Evolutionary conservation across 2,329 filamentous ascomycete genomes (phyloP).

Genomic region (Alternaria panax): DNA sequence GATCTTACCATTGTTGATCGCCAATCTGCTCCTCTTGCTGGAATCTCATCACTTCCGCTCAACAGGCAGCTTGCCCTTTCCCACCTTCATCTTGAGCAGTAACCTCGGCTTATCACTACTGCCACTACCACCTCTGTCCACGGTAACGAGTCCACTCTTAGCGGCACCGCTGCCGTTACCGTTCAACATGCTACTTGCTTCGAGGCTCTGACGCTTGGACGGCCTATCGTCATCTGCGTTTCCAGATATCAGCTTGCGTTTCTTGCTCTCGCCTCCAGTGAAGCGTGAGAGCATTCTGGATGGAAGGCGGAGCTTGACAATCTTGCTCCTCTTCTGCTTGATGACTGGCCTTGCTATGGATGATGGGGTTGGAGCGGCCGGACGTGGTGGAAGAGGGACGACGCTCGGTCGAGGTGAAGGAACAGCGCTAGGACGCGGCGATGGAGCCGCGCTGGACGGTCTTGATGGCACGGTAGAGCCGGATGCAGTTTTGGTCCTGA

Average conservation of each 20-base stretch:
- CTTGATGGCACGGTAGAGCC: constrained; percentile 17
- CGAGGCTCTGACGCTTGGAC: constrained; percentile 39
- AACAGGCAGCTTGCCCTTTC: constrained; percentile 19
- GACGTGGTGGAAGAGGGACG: constrained; percentile 8
- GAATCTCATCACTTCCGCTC: not conserved
- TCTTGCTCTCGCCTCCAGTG: constrained; percentile 23
- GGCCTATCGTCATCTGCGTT: constrained; percentile 29
- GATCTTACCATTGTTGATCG: not conserved
- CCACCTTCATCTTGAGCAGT: constrained; percentile 32
- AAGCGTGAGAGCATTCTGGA: constrained; percentile 24
- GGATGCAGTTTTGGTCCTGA: constrained; percentile 33
- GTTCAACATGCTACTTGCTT: constrained; percentile 24
- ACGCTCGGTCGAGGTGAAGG: constrained; percentile 22
- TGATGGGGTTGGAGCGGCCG: constrained; percentile 7
- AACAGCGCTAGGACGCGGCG: constrained; percentile 22
- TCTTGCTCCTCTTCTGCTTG: constrained; percentile 35
- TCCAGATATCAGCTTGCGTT: constrained; percentile 30
- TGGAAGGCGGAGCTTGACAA: constrained; percentile 34
- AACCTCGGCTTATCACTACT: constrained; percentile 25
- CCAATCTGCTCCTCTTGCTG: not conserved
- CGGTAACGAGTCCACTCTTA: constrained; percentile 27
- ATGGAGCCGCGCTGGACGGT: constrained; percentile 22
- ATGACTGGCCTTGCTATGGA: constrained; percentile 12
- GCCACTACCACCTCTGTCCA: constrained; percentile 21
- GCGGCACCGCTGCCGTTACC: constrained; percentile 19